Base-by-base conservation (phyloP, 805 yeast species). In the Dipodascus geniculatus region DNA sequence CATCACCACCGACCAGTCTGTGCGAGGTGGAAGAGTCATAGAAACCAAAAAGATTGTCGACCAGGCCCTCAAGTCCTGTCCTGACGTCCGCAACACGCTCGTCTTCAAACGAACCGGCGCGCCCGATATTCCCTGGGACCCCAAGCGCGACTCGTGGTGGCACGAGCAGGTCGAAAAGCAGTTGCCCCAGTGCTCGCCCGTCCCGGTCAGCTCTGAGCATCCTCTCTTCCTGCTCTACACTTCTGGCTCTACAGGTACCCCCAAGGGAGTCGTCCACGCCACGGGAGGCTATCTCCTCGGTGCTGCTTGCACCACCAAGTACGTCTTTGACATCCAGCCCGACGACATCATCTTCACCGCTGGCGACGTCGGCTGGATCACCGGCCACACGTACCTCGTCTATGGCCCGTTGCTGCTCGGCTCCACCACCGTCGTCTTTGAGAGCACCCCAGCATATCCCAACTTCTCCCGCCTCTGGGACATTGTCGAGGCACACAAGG, bases 321-420 rank as follows among this genome's bases (percentile, higher is more conserved):
- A 90, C 71, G 89, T 89, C 49, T 91, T 93, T 69, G 98, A 95
- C 69, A 82, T 93, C 50, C 96, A 88, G 66, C 82, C 82, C 56
- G 85, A 84, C 58, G 98, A 91, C 70, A 77, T 85, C 48, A 71
- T 91, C 57, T 91, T 93, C 75, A 90, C 98, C 44, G 97, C 98
- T 42, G 98, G 98, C 66, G 98, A 93, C 68, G 88, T 93, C 54
- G 98, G 99, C 67, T 91, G 99, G 98, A 93, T 93, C 68, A 93
- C 99, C 19, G 98, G 98, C 61, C 99, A 93, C 71, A 86, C 96
- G 8, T 91, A 91, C 67, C 95, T 88, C 48, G 79, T 91, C 49
- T 93, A 91, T 66, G 98, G 98, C 56, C 99, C 99, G 44, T 79
- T 91, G 61, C 72, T 82, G 28, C 68, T 82, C 35, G 99, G 98